Conservation (phyloP, 768 basidiomycete species). For the Russula sp. region DNA sequence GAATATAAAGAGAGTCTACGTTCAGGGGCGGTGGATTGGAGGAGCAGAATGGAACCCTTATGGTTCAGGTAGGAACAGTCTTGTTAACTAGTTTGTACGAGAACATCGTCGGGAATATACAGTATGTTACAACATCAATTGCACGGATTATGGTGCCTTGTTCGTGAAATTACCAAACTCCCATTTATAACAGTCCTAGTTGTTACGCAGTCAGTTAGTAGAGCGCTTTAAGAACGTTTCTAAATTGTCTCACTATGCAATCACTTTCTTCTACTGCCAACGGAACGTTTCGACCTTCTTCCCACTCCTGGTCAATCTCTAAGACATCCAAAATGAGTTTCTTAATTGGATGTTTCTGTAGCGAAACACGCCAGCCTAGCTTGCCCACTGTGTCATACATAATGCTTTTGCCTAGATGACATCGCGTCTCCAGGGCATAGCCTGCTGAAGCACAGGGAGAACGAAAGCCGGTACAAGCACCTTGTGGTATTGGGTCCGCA, state of each 20-base stretch:
- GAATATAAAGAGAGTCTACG: conserved; percentile 79
- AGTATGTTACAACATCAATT: neutral
- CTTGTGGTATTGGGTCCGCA: conserved; percentile 68
- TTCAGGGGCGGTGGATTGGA: conserved; percentile 76
- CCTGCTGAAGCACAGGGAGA: conserved; percentile 60
- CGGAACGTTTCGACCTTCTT: conserved; percentile 51
- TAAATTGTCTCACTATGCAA: conserved; percentile 51
- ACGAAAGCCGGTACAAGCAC: conserved; percentile 49
- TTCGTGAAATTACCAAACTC: conserved; percentile 56
- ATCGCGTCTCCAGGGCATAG: conserved; percentile 61
- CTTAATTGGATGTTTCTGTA: conserved; percentile 55
- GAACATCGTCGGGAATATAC: conserved; percentile 14
- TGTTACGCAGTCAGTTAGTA: conserved; percentile 4
- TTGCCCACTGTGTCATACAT: conserved; percentile 66
- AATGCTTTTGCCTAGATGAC: conserved; percentile 61
- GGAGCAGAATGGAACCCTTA: conserved; percentile 46
- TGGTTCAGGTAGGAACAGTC: neutral
- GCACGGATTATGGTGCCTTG: conserved; percentile 12
- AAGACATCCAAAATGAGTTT: conserved; percentile 54
- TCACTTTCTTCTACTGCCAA: conserved; percentile 56
- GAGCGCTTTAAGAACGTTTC: neutral
- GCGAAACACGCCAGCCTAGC: conserved; percentile 57
- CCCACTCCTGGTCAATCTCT: conserved; percentile 48
- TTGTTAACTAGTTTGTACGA: conserved; percentile 4
- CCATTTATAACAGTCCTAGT: conserved; percentile 77